Evolutionary conservation across 2,329 filamentous ascomycete species (phyloP).

Genomic region (Curvularia verruculosa): DNA sequence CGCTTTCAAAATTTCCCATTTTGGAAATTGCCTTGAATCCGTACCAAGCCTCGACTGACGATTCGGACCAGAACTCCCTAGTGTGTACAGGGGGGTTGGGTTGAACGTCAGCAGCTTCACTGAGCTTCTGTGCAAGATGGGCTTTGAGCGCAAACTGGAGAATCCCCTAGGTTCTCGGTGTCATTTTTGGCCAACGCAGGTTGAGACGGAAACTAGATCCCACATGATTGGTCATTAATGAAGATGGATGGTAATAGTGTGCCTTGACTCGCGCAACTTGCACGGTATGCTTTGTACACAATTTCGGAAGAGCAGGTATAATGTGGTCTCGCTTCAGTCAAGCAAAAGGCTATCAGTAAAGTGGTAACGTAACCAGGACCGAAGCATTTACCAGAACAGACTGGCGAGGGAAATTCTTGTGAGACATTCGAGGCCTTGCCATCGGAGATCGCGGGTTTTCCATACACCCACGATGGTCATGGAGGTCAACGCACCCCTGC

Average conservation of each 20-base stretch:
- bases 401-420: background rate
- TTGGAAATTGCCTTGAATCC: background rate
- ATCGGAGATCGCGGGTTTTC: background rate
- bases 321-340: background rate
- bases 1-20: background rate
- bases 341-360: background rate
- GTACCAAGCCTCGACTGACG: background rate
- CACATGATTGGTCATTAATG: background rate
- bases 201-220: background rate
- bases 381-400: background rate
- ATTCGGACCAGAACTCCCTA: background rate
- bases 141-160: background rate
- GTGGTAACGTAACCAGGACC: background rate
- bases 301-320: background rate
- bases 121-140: background rate
- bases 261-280: conserved; percentile 1
- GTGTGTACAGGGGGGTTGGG: background rate
- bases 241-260: background rate
- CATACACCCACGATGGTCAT: background rate
- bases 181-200: background rate
- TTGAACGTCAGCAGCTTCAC: background rate
- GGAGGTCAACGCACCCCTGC: background rate
- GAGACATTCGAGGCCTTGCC: background rate
- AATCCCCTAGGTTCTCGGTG: background rate
- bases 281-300: background rate